A percentile compares a stretch with the other conserved stretches of the same genome.
Conservation (phyloP, 2,329 filamentous ascomycete genomes). For the Xylariaceae sp. region DNA sequence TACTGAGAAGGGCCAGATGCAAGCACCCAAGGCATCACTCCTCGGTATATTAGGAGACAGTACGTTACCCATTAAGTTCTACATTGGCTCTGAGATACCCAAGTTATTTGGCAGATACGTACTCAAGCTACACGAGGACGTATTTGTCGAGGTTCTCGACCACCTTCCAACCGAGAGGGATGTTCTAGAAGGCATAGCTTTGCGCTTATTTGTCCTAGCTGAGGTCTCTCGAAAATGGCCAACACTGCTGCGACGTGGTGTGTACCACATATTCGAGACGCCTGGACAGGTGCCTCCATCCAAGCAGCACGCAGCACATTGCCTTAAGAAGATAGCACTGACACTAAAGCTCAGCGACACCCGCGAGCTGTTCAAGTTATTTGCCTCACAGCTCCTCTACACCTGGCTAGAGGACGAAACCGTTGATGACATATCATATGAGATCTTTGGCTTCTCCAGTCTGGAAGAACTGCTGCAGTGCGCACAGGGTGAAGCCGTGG, state of each 20-base stretch:
- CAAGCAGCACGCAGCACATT: slow-evolving; percentile 66
- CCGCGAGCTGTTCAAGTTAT: slow-evolving; percentile 72
- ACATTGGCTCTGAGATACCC: slow-evolving; percentile 65
- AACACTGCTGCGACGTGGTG: slow-evolving; percentile 77
- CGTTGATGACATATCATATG: slow-evolving; percentile 71
- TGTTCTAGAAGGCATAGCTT: slow-evolving; percentile 76
- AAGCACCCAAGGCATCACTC: slow-evolving; percentile 64
- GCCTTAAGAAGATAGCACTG: slow-evolving; percentile 62
- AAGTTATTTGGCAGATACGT: slow-evolving; percentile 76
- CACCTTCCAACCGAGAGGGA: slow-evolving; percentile 70
- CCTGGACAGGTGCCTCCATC: slow-evolving; percentile 67
- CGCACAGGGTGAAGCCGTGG: slow-evolving; percentile 72
- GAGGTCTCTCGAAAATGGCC: slow-evolving; percentile 79
- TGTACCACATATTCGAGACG: slow-evolving; percentile 93
- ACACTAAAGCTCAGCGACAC: slow-evolving; percentile 62
- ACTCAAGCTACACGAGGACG: slow-evolving; percentile 75
- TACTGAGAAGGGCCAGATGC: slow-evolving; percentile 52
- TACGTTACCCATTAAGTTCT: slow-evolving; percentile 69
- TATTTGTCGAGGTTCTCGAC: slow-evolving; percentile 79
- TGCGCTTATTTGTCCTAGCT: slow-evolving; percentile 72
- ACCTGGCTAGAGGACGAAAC: slow-evolving; percentile 74
- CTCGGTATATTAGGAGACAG: slow-evolving; percentile 67
- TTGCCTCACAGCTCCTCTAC: slow-evolving; percentile 83
- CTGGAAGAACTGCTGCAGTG: slow-evolving; percentile 66
- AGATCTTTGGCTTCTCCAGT: slow-evolving; percentile 74